A percentile compares a stretch with the other conserved stretches of the same genome.
Evolutionary conservation across 805 yeast genomes (phyloP).

Genomic region (Candida corydali): DNA sequence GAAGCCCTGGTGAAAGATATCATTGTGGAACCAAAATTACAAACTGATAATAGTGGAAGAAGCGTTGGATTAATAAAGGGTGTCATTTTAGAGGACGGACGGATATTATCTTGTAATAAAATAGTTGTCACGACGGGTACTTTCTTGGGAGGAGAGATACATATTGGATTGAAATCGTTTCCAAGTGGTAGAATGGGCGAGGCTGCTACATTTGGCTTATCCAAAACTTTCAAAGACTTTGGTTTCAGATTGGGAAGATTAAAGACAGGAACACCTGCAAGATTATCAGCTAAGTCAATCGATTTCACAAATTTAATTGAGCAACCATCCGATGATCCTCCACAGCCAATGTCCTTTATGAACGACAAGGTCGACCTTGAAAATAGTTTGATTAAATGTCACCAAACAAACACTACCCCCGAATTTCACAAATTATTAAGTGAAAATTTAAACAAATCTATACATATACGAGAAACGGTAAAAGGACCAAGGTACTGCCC

Average conservation of each 20-base stretch:
- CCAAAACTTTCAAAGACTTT: conserved; percentile 67
- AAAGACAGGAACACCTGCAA: conserved; percentile 97
- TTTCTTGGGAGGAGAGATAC: conserved; percentile 90
- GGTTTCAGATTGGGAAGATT: conserved; percentile 85
- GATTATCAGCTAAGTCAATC: conserved; percentile 70
- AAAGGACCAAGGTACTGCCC: conserved; percentile 98
- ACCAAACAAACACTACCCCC: conserved; percentile 74
- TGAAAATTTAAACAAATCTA: conserved; percentile 70
- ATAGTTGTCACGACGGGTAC: conserved; percentile 96
- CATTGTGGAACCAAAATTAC: conserved; percentile 46
- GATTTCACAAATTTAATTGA: conserved; percentile 58
- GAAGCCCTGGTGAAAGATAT: conserved; percentile 85
- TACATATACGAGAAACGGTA: conserved; percentile 90
- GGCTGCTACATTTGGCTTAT: conserved; percentile 83
- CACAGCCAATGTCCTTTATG: conserved; percentile 85
- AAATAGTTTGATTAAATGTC: conserved; percentile 61
- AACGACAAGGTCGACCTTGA: conserved; percentile 62
- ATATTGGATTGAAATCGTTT: conserved; percentile 71
- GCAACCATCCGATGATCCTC: conserved; percentile 80
- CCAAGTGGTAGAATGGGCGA: conserved; percentile 97
- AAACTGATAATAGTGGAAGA: conserved; percentile 32
- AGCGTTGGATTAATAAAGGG: conserved; percentile 55
- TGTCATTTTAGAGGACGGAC: conserved; percentile 61
- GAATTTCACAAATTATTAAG: conserved; percentile 67
- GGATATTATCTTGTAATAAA: conserved; percentile 51